A percentile compares a stretch with the other conserved stretches of the same genome.
phyloP scores from a whole-genome alignment of 2,329 filamentous ascomycete species.

The Epichloe festucae region DNA sequence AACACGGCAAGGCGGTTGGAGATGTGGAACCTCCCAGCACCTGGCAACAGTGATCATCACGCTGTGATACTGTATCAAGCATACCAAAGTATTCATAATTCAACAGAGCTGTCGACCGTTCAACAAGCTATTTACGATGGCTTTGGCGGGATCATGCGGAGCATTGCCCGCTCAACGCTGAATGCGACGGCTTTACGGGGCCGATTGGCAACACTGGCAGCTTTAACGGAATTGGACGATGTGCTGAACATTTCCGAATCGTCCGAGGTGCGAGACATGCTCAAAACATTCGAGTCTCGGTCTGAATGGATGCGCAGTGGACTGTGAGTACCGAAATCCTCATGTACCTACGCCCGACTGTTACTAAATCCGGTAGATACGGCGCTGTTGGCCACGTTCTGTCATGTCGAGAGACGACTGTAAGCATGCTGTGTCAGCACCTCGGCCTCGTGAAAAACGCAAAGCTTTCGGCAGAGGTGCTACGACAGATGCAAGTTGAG shows the following conservation, averaged over 20 bases:
- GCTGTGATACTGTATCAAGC: slow-evolving; percentile 63
- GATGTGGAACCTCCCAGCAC: slow-evolving; percentile 80
- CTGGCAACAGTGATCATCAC: slow-evolving; percentile 46
- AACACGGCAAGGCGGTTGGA: slow-evolving; percentile 70
- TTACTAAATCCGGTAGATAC: slow-evolving; percentile 35
- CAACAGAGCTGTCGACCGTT: slow-evolving; percentile 41
- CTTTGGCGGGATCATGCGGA: slow-evolving; percentile 45
- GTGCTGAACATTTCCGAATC: slow-evolving; percentile 48
- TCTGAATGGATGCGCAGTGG: slow-evolving; percentile 72
- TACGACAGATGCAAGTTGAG: slow-evolving; percentile 60
- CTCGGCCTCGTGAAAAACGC: slow-evolving; percentile 47
- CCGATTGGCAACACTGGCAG: slow-evolving; percentile 51
- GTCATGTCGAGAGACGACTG: slow-evolving; percentile 69
- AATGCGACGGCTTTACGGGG: slow-evolving; percentile 40
- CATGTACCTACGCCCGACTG: not conserved
- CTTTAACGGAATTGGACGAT: slow-evolving; percentile 72
- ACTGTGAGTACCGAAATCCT: slow-evolving; percentile 39
- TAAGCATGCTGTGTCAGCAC: slow-evolving; percentile 66
- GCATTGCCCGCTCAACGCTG: slow-evolving; percentile 34
- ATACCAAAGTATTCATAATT: slow-evolving; percentile 66
- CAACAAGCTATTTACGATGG: slow-evolving; percentile 49
- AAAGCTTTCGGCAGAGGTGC: slow-evolving; percentile 47
- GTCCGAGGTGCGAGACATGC: slow-evolving; percentile 46
- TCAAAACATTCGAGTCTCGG: slow-evolving; percentile 51
- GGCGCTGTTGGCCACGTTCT: slow-evolving; percentile 69